phyloP scores from a whole-genome alignment of 1,284 basidiomycete genomes.

The Sutorius eximius region DNA sequence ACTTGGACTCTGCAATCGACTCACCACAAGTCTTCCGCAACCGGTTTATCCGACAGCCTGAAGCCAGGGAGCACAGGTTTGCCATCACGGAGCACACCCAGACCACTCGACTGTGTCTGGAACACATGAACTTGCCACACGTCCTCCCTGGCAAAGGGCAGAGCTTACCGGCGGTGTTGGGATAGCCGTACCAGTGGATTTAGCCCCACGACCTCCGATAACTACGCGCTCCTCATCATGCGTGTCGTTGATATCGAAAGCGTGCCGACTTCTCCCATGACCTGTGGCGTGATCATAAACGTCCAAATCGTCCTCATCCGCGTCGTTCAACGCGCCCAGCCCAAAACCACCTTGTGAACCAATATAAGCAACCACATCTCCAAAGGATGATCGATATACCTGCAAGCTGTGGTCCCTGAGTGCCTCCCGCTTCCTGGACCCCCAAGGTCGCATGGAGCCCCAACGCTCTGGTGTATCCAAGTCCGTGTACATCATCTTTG shows the following conservation, averaged over 20 bases:
- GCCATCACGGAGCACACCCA: conserved; percentile 71
- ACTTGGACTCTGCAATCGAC: conserved; percentile 22
- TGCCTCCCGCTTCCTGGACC: conserved; percentile 5
- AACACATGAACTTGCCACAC: conserved; percentile 28
- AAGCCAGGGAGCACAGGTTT: conserved; percentile 76
- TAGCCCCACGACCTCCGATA: conserved; percentile 32
- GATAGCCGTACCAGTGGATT: not conserved
- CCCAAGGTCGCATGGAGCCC: conserved; percentile 63
- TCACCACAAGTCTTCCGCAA: conserved; percentile 74
- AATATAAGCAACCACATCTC: not conserved
- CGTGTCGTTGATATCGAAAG: conserved; percentile 66
- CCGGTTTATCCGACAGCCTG: conserved; percentile 63
- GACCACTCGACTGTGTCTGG: conserved; percentile 38
- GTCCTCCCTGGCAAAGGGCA: not conserved
- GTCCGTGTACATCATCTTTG: conserved; percentile 76
- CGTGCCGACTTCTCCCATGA: conserved; percentile 52
- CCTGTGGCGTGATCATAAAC: conserved; percentile 62
- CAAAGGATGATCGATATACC: conserved; percentile 39
- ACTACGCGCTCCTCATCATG: conserved; percentile 61
- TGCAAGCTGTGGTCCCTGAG: conserved; percentile 57
- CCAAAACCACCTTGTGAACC: conserved; percentile 70
- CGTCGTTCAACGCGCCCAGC: conserved; percentile 82
- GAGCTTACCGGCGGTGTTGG: conserved; percentile 20
- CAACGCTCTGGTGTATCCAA: conserved; percentile 73
- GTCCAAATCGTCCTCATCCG: conserved; percentile 87